Base-by-base conservation (phyloP, 768 basidiomycete species). In the Boletus pseudo-olivaceus region DNA sequence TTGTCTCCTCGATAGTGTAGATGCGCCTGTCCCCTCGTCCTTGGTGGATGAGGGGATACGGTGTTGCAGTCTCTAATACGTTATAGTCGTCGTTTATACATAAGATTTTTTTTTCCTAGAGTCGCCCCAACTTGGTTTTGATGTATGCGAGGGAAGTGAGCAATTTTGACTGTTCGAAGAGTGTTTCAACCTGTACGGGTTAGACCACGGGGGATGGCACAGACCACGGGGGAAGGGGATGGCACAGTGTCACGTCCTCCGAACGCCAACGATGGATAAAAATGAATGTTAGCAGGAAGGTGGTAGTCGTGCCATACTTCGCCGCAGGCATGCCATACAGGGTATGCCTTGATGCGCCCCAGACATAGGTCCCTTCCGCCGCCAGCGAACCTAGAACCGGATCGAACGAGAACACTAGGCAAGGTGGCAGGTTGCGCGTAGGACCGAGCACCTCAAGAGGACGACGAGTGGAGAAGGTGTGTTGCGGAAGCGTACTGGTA, bases 41-140 rank as follows among this genome's bases (percentile, higher is more conserved):
- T 35, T 30, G 29, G 45, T 38, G 55, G 51, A 35, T 26, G 38
- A 26, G 30, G 39, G 14, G 32, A 20, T 19, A 39, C 19, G 56
- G 55, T 47, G 61, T 50, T 57, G 65, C 56, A 54, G 50, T 67
- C 56, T 63, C 65, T 71, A 71, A 71, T 69, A 69, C 62, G 23
- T 71, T 68, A 71, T 71, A 68, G 59, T 68, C 62, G 35, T 71
- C 57, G 62, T 69, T 68, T 68, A 71, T 71, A 67, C 58, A 45
- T 19, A 11, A 12, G 33, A 3, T 26, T 37, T 10, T 33, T 26
- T 37, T 29, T 29, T 26, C 51, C 34, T 20, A 5, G 37, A 29
- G 19, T 15, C 7, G 27, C 27, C 7, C 33, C 26, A 11, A 15
- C 15, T 15, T 26, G 33, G 15, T 7, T 23, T 23, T 15, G 10